Evolutionary conservation across 176 grass and related monocot genomes (phyloP).

Genomic region (Aegilops speltoides): DNA sequence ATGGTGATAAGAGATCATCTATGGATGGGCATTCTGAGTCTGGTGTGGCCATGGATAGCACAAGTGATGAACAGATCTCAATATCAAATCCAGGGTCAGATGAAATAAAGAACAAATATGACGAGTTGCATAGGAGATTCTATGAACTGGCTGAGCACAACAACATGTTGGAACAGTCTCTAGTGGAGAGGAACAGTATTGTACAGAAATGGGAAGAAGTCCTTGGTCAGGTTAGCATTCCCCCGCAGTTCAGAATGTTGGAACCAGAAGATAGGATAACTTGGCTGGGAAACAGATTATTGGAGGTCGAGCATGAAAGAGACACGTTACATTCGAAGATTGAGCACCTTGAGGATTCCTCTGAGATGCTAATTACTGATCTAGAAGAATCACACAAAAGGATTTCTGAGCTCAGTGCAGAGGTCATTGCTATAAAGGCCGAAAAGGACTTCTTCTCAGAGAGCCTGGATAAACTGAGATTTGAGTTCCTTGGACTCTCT

Average conservation of each 20-base stretch:
- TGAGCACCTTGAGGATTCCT: constrained; percentile 92
- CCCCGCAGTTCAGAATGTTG: constrained; percentile 59
- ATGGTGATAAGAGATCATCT: constrained; percentile 45
- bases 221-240: constrained; percentile 64
- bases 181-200: constrained; percentile 85
- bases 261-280: constrained; percentile 74
- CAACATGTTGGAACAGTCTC: constrained; percentile 95
- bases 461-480: constrained; percentile 77
- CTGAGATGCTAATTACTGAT: constrained; percentile 85
- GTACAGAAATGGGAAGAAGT: constrained; percentile 90
- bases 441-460: constrained; percentile 89
- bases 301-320: constrained; percentile 72
- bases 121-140: constrained; percentile 76
- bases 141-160: constrained; percentile 94
- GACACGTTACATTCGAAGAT: constrained; percentile 81
- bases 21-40: constrained; percentile 50
- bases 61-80: constrained; percentile 54
- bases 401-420: constrained; percentile 88
- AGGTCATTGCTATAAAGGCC: constrained; percentile 68
- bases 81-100: constrained; percentile 49
- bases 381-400: constrained; percentile 88
- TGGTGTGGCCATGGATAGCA: constrained; percentile 36
- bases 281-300: constrained; percentile 67
- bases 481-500: constrained; percentile 72
- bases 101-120: constrained; percentile 77